phyloP scores from a whole-genome alignment of 768 basidiomycete genomes.

The Pseudohyphozyma bogoriensis region DNA sequence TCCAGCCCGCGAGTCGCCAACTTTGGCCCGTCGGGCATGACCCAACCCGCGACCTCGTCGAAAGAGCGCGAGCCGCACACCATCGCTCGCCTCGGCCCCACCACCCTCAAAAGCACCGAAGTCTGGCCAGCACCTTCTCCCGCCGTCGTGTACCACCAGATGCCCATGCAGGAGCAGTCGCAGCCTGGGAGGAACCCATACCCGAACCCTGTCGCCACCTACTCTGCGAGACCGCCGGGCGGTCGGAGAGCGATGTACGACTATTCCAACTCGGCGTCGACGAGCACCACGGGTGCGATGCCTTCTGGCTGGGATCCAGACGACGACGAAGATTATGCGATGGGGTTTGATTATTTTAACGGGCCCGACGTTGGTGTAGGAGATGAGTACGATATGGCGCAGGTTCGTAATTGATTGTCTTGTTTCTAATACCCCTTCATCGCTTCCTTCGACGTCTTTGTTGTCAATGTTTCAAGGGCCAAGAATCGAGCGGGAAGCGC shows the following conservation, averaged over 20 bases:
- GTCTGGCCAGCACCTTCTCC: slow-evolving; percentile 37
- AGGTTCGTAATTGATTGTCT: too few relatives aligned
- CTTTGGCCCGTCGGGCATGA: slow-evolving; percentile 7
- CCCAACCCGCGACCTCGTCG: neutral
- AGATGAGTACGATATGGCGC: slow-evolving; percentile 29
- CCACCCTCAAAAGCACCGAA: slow-evolving; percentile 66
- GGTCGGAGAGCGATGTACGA: slow-evolving; percentile 29
- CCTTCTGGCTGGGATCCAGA: slow-evolving; percentile 37
- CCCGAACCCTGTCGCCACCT: slow-evolving; percentile 20
- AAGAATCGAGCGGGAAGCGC: too few relatives aligned
- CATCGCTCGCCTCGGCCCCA: slow-evolving; percentile 65
- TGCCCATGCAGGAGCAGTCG: neutral
- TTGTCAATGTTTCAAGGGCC: too few relatives aligned
- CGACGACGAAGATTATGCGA: slow-evolving; percentile 41
- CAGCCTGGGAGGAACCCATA: slow-evolving; percentile 1
- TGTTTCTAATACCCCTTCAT: too few relatives aligned
- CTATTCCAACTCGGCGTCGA: slow-evolving; percentile 19
- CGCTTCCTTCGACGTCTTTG: too few relatives aligned
- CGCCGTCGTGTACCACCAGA: slow-evolving; percentile 36
- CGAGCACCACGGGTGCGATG: slow-evolving; percentile 25
- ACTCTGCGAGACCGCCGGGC: slow-evolving; percentile 15
- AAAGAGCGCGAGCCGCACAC: slow-evolving; percentile 48
- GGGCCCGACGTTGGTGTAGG: slow-evolving; percentile 48
- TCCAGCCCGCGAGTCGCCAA: slow-evolving; percentile 25
- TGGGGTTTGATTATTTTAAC: slow-evolving; percentile 53